Conservation (phyloP, 257 asterid species). For the Mentha longifolia region DNA sequence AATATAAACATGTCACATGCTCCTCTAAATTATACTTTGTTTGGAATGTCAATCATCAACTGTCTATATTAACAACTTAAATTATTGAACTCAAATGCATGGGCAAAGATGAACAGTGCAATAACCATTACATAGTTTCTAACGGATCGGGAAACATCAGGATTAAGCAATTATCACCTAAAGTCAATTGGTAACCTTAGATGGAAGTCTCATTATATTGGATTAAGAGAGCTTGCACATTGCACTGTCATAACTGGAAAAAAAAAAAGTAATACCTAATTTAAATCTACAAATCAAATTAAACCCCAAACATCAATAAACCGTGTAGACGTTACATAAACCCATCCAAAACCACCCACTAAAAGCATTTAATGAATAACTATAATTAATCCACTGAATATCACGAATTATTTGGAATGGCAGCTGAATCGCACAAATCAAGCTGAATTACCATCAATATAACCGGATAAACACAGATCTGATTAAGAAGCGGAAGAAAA, state of each 20-base stretch:
- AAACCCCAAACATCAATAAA: conserved; percentile 22
- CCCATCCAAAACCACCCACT: conserved; percentile 9
- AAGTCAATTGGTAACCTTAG: neutral
- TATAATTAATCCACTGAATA: neutral
- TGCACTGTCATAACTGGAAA: neutral
- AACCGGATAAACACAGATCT: conserved; percentile 36
- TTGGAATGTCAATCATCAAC: neutral
- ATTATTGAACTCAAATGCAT: neutral
- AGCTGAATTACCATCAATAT: conserved; percentile 8
- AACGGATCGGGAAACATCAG: neutral
- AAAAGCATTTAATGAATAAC: conserved; percentile 26
- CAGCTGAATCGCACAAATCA: neutral
- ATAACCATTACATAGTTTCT: neutral
- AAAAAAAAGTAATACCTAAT: conserved; percentile 16
- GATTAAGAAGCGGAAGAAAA: neutral
- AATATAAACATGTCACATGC: neutral
- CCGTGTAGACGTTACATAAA: conserved; percentile 2
- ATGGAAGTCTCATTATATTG: neutral
- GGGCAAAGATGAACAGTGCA: neutral
- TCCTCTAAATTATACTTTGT: neutral
- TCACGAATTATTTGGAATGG: neutral
- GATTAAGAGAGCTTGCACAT: conserved; percentile 1
- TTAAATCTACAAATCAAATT: neutral
- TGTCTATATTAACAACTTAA: conserved; percentile 1
- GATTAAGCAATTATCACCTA: conserved; percentile 6